phyloP scores from a whole-genome alignment of 2,329 filamentous ascomycete species.

The Hypoxylon sp. region DNA sequence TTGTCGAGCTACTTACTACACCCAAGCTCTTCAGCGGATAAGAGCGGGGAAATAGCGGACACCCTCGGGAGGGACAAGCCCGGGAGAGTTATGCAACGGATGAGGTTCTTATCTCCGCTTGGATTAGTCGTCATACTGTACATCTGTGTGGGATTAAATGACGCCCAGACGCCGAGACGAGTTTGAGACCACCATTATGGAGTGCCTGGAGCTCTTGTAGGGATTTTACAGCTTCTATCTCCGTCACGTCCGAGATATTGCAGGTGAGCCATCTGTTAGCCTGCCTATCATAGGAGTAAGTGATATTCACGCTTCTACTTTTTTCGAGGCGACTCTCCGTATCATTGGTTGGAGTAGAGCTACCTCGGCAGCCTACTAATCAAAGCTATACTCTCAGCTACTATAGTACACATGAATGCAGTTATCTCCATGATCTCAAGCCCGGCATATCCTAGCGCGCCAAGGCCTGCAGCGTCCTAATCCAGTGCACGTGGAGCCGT shows the following conservation, averaged over 20 bases:
- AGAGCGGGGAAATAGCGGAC: too few species aligned
- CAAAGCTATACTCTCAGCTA: constrained; percentile 1
- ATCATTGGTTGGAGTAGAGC: not conserved
- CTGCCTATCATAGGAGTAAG: not conserved
- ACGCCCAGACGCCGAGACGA: too few species aligned
- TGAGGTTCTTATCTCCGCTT: not conserved
- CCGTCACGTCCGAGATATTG: constrained; percentile 19
- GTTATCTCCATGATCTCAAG: not conserved
- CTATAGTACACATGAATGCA: too few species aligned
- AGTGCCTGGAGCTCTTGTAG: not conserved
- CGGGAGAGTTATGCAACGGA: not conserved
- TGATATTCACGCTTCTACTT: not conserved
- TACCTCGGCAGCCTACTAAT: not conserved
- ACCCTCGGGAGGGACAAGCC: not conserved
- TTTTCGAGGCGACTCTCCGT: not conserved
- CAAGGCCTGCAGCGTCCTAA: constrained; percentile 13
- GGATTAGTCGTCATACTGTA: not conserved
- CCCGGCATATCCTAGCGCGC: not conserved
- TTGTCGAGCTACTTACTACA: not conserved
- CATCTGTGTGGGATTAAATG: not conserved
- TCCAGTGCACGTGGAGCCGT: constrained; percentile 13
- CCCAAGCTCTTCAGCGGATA: not conserved
- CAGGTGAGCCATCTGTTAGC: not conserved
- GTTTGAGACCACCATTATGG: too few species aligned
- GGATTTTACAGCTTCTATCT: constrained; percentile 15